Evolutionary conservation across 2,329 filamentous ascomycete species (phyloP), one percentile per base, ranked within the genome.

Genomic region (Phialocephala subalpina): DNA sequence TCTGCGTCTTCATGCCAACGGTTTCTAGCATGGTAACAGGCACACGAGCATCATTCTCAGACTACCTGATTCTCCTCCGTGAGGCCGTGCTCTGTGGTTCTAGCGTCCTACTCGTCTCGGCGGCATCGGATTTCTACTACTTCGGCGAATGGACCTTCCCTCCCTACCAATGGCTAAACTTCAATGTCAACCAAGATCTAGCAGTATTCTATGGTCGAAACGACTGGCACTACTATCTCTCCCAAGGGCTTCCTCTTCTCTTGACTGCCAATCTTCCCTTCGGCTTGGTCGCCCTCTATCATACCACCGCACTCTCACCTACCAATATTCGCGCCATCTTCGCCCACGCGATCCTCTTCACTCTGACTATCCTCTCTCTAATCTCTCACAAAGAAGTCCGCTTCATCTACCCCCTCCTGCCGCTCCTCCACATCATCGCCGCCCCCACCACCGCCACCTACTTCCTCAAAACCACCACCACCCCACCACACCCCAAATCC

Each of bases 321-420:
- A 69, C 63, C 59, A 65, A 81, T 63, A 80, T 85, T 14, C 80
- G 83, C 60, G 83, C 82, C 52, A 63, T 72, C 12, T 55, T 77
- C 14, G 62, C 83, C 85, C 40, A 80, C 69, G 82, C 87, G 8
- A 83, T 90, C 49, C 70, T 90, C 62, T 78, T 87, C 35, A 91
- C 90, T 64, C 80, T 92, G 11, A 76, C 80, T 1, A 78, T 83
- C 1, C 84, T 98, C 38, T 97, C 93, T 1, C 76, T 92, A 56
- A 92, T 98, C 71, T 89, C 93, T 1, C 96, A 99, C 81, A 99
- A 99, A 78, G 96, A 99, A 83, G 92, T 97, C 73, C 93, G 96
- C 74, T 99, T 99, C 82, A 92, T 98, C 71, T 97, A 97, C 74
- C 95, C 96, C 0, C 85, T 99, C 20, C 85, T 98, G 1, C 95